phyloP scores from a whole-genome alignment of 2,329 filamentous ascomycete species.

The Penicillium sp. region DNA sequence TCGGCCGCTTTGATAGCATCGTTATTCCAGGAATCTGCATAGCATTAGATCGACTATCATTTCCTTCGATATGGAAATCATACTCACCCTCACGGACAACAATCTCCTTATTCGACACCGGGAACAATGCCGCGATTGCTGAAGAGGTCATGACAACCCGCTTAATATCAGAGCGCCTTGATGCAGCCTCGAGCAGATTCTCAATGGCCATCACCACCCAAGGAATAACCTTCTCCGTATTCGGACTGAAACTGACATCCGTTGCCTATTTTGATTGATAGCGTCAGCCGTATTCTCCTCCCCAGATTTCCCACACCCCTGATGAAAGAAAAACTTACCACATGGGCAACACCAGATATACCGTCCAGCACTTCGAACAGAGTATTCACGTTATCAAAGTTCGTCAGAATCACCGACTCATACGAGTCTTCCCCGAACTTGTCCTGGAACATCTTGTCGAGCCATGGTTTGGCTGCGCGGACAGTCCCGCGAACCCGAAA shows the following conservation, averaged over 20 bases:
- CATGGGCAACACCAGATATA: slow-evolving; percentile 9
- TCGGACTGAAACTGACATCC: slow-evolving; percentile 12
- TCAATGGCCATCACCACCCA: slow-evolving; percentile 6
- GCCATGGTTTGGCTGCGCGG: slow-evolving; percentile 36
- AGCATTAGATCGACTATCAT: not conserved
- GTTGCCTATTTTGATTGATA: slow-evolving; percentile 1
- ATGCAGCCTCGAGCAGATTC: slow-evolving; percentile 16
- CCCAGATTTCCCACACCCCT: not conserved
- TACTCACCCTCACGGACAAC: slow-evolving; percentile 15
- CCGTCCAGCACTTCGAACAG: slow-evolving; percentile 24
- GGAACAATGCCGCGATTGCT: slow-evolving; percentile 10
- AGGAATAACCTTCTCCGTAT: slow-evolving; percentile 10
- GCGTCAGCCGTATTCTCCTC: not conserved
- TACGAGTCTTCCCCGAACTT: slow-evolving; percentile 23
- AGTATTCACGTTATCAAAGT: slow-evolving; percentile 1
- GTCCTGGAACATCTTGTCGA: slow-evolving; percentile 27
- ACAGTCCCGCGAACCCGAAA: slow-evolving; percentile 46
- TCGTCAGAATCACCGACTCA: slow-evolving; percentile 22
- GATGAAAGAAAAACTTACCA: slow-evolving; percentile 1
- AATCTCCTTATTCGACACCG: slow-evolving; percentile 1
- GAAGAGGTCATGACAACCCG: slow-evolving; percentile 23
- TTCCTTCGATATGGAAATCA: not conserved
- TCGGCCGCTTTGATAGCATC: slow-evolving; percentile 35
- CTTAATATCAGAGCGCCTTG: slow-evolving; percentile 7
- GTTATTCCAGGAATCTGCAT: slow-evolving; percentile 19